Evolutionary conservation across 73 alveolate genomes (phyloP), one percentile per base, ranked within the genome.

Genomic region (Stentor roeselii): DNA sequence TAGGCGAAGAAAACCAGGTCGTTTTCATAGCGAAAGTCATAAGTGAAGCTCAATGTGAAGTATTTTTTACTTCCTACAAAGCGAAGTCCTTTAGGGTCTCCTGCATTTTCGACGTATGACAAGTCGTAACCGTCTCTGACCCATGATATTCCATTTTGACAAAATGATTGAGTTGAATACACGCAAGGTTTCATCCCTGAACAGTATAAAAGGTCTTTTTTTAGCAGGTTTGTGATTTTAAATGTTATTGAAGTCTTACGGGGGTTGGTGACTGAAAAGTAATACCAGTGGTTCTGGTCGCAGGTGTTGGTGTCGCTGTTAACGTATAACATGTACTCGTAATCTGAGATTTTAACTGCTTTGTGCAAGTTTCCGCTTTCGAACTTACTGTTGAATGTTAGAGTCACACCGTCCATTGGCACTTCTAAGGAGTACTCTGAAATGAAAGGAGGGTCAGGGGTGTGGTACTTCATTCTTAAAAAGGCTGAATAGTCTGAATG

Each of bases 241-340:
- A 98, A 98, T 59, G 98, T 89, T 21, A 67, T 32, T 30, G 50
- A 21, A 11, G 37, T 67, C 37, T 21, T 21, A 3, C 83, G 91
- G 36, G 99, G 95, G 84, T 98, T 98, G 0, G 93, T 86, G 15
- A 98, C 96, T 3, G 98, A 90, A 89, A 97, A 98, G 80, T 96
- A 97, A 86, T 95, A 98, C 99, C 99, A 98, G 82, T 98, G 98
- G 27, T 98, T 97, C 87, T 98, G 97, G 78, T 99, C 98, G 58
- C 97, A 92, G 21, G 99, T 97, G 86, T 98, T 95, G 85, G 97
- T 96, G 90, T 98, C 99, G 39, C 99, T 95, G 82, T 96, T 96
- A 37, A 98, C 91, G 85, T 91, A 91, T 77, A 98, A 87, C 85
- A 97, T 98, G 85, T 98, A 98, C 86, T 97, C 98, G 34, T 21